These are phyloP conservation scores for Aureobasidium sp. DNA, from an alignment of 2,329 filamentous ascomycete genomes.

Conservation along the genomic window DNA sequence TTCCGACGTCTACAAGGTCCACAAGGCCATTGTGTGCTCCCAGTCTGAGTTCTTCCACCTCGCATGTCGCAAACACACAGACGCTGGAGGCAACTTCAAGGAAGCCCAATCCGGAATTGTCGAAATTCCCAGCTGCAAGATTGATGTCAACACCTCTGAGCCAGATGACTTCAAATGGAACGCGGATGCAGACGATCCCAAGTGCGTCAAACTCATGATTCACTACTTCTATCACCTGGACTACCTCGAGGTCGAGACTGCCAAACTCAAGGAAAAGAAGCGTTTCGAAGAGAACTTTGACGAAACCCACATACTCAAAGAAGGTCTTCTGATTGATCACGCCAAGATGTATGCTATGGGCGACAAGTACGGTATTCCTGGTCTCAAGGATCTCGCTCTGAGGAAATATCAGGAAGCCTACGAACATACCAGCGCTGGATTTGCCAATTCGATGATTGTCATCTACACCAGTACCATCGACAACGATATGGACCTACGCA, in stretches of 20 bases:
- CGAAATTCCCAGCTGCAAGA: background rate
- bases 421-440: constrained; percentile 19
- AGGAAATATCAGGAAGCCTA: constrained; percentile 19
- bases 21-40: constrained; percentile 19
- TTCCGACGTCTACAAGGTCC: constrained; percentile 16
- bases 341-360: constrained; percentile 20
- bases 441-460: constrained; percentile 21
- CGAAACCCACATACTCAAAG: constrained; percentile 21
- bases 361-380: constrained; percentile 18
- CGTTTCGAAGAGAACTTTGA: background rate
- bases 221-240: constrained; percentile 20
- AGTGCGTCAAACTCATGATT: constrained; percentile 19
- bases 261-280: background rate
- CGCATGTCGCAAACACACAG: constrained; percentile 9
- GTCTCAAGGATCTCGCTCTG: constrained; percentile 18
- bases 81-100: background rate
- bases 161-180: background rate
- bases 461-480: constrained; percentile 21
- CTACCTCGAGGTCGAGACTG: constrained; percentile 5
- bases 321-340: constrained; percentile 15
- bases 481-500: constrained; percentile 23
- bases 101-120: background rate
- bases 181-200: constrained; percentile 17
- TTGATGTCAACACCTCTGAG: background rate
- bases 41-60: constrained; percentile 19